Evolutionary conservation across 23 red algal genomes (phyloP), one percentile per base, ranked within the genome.

Genomic region (Gracilaria domingensis): DNA sequence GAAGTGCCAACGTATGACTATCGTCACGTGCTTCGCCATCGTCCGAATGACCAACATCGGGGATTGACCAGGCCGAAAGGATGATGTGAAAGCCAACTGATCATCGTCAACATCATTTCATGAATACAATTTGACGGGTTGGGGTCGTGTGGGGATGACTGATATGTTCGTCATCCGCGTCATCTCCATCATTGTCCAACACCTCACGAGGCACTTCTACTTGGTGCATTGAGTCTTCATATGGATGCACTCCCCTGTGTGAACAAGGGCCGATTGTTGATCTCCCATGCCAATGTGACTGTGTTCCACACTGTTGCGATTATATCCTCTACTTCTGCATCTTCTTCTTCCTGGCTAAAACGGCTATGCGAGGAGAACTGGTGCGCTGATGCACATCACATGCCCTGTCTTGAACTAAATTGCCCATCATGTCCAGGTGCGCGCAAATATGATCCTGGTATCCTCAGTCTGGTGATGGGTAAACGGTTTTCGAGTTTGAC

Each of bases 211-310:
- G 72, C 9, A 50, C 20, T 77, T 77, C 72, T 11, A 77, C 72
- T 25, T 77, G 72, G 42, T 51, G 72, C 72, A 77, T 77, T n/a
- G 72, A 50, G 32, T 77, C 72, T 34, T 77, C 72, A 51, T 77
- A 14, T 77, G 72, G 39, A 77, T 77, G 25, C 45, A 2, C 38
- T 77, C 72, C 8, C 72, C 40, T 25, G 42, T 45, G 26, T 35
- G 72, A 50, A 77, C 72, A 77, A 77, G 72, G 12, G 20, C 72
- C 20, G 4, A 12, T 4, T 14, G 39, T 77, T 77, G 72, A 30
- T 51, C 72, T 30, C 45, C 42, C 4, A 77, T 50, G 25, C 72
- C 39, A 20, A 77, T 45, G 39, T 77, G 72, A 9, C 50, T 77
- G 50, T 50, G 49, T 14, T 4, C 72, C 0, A 12, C 38, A 18